Conservation (phyloP, 352 stramenopile genomes). For the Phytophthora hibernalis region DNA sequence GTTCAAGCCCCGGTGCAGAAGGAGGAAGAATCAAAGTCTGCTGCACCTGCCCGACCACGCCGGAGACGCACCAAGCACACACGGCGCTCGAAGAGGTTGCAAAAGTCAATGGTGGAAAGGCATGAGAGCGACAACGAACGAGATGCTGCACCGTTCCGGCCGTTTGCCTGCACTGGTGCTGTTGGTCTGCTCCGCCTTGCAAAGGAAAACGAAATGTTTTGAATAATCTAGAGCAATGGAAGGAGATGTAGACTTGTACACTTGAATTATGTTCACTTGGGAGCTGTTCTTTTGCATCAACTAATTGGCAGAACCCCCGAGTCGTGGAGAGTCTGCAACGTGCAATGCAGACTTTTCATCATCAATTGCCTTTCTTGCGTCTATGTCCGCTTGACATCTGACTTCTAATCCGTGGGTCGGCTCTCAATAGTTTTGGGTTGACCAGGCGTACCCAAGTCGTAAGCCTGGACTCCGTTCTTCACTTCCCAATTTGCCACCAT, state of each 20-base stretch:
- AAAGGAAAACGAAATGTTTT: conserved; percentile 84
- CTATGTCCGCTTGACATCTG: background rate
- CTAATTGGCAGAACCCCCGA: no score
- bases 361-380: no score
- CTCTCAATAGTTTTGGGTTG: conserved; percentile 6
- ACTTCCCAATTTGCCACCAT: conserved; percentile 12
- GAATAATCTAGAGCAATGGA: conserved; percentile 29
- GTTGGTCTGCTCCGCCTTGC: conserved; percentile 63
- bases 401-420: background rate
- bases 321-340: no score
- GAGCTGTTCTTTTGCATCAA: no score
- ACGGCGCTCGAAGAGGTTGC: conserved; percentile 37
- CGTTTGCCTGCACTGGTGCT: conserved; percentile 73
- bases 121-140: conserved; percentile 26
- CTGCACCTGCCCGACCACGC: conserved; percentile 14
- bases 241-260: background rate
- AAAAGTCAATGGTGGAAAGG: conserved; percentile 25
- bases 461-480: background rate
- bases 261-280: no score
- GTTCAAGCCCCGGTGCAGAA: conserved; percentile 10
- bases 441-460: background rate
- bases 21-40: conserved; percentile 28
- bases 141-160: conserved; percentile 48
- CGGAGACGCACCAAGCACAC: conserved; percentile 32
- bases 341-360: no score